phyloP scores from a whole-genome alignment of 352 stramenopile genomes.

The Globisporangium cylindrosporum region DNA sequence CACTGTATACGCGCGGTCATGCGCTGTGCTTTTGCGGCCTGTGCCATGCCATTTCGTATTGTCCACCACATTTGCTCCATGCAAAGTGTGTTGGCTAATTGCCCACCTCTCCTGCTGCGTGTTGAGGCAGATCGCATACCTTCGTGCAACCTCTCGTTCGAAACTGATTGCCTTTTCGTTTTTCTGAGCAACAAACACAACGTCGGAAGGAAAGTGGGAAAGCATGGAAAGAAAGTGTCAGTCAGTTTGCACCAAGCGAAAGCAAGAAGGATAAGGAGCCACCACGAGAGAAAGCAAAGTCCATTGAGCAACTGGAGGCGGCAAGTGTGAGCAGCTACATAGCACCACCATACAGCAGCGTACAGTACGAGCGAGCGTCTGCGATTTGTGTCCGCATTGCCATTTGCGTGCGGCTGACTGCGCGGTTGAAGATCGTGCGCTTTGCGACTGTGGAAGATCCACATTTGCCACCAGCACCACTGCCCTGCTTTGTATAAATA shows the following conservation, averaged over 20 bases:
- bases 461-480: not conserved
- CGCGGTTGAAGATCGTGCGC: not conserved
- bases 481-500: conserved; percentile 8
- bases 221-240: conserved; percentile 20
- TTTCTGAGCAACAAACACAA: not conserved
- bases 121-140: conserved; percentile 13
- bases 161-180: conserved; percentile 11
- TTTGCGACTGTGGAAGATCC: conserved; percentile 5
- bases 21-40: too few relatives aligned
- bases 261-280: not conserved
- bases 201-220: conserved; percentile 22
- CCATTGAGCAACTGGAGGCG: not conserved
- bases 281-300: not conserved
- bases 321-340: not conserved
- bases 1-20: too few relatives aligned
- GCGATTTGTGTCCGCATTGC: not conserved
- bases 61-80: too few relatives aligned
- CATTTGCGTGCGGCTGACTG: not conserved
- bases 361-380: not conserved
- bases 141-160: conserved; percentile 25
- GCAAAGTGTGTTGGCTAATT: too few relatives aligned
- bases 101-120: not conserved
- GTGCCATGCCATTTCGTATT: too few relatives aligned
- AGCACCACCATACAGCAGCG: not conserved
- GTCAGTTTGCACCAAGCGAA: not conserved